These are phyloP conservation scores for Colletotrichum sp. DNA, from an alignment of 2,329 filamentous ascomycete species.

Conservation along the genomic window DNA sequence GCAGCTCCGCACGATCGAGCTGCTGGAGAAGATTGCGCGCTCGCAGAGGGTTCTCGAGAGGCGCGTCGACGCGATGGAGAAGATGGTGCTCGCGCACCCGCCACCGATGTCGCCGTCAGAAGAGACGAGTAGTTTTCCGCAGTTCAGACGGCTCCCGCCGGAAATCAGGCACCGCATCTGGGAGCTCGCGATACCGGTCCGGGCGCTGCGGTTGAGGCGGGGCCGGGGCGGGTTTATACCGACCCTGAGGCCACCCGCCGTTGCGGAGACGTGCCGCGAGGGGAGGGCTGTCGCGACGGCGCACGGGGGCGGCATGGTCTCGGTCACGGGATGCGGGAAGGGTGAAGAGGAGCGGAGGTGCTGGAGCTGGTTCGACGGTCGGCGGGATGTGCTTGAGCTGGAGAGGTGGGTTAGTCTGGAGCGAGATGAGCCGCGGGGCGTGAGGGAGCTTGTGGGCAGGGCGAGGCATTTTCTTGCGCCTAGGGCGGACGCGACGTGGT, in stretches of 20 bases:
- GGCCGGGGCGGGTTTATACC: not conserved
- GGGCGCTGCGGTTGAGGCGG: not conserved
- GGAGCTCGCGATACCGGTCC: not conserved
- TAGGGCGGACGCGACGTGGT: slow-evolving; percentile 13
- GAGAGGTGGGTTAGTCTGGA: slow-evolving; percentile 8
- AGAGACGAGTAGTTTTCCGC: not conserved
- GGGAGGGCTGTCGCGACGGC: slow-evolving; percentile 2
- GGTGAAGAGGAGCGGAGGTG: not conserved
- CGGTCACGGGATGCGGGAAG: not conserved
- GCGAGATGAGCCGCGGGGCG: not conserved
- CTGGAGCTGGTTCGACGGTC: slow-evolving; percentile 5
- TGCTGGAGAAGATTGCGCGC: slow-evolving; percentile 10
- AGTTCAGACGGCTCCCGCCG: slow-evolving; percentile 10
- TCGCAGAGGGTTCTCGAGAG: slow-evolving; percentile 3
- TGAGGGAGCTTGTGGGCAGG: not conserved
- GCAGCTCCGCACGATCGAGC: not conserved
- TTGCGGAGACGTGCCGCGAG: slow-evolving; percentile 4
- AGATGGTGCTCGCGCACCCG: not conserved
- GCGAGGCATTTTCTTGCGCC: not conserved
- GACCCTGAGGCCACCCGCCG: not conserved
- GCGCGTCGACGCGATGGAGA: slow-evolving; percentile 6
- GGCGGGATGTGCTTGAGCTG: slow-evolving; percentile 7
- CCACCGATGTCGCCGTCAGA: fast-evolving
- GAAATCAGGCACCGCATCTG: slow-evolving; percentile 6
- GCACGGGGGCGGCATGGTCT: not conserved